These are phyloP conservation scores for Thelonectria olida DNA, from an alignment of 2,329 filamentous ascomycete genomes.

Conservation along the genomic window DNA sequence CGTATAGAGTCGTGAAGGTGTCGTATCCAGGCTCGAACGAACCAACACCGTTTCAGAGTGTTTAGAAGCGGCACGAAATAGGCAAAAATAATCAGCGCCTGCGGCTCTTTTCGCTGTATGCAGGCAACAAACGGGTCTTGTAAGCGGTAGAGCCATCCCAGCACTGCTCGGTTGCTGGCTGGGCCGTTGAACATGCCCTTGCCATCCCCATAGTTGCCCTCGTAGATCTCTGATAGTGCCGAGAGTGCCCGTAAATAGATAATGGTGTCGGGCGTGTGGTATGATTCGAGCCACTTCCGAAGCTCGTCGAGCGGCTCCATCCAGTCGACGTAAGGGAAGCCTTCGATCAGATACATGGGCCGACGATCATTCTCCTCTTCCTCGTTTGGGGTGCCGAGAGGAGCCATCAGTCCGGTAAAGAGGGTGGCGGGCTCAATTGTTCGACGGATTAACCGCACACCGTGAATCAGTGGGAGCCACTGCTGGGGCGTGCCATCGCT, in stretches of 20 bases:
- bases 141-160: constrained; percentile 43
- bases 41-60: constrained; percentile 24
- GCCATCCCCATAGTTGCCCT: constrained; percentile 36
- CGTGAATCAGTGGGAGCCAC: constrained; percentile 40
- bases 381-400: constrained; percentile 27
- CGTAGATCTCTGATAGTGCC: constrained; percentile 37
- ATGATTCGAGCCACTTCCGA: constrained; percentile 34
- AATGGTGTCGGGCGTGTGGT: constrained; percentile 37
- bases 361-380: constrained; percentile 25
- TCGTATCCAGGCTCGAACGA: constrained; percentile 22
- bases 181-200: constrained; percentile 29
- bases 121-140: constrained; percentile 39
- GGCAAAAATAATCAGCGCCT: constrained; percentile 39
- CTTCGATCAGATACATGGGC: constrained; percentile 33
- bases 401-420: constrained; percentile 40
- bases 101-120: constrained; percentile 38
- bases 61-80: constrained; percentile 32
- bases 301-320: constrained; percentile 32
- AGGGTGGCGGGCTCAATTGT: constrained; percentile 39
- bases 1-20: constrained; percentile 38
- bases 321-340: constrained; percentile 36
- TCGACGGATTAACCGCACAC: constrained; percentile 37
- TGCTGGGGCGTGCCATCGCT: constrained; percentile 33
- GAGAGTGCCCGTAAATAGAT: constrained; percentile 36
- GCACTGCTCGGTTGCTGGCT: constrained; percentile 30